Base-by-base conservation (phyloP, 2,329 filamentous ascomycete species). In the Geosmithia putterillii region DNA sequence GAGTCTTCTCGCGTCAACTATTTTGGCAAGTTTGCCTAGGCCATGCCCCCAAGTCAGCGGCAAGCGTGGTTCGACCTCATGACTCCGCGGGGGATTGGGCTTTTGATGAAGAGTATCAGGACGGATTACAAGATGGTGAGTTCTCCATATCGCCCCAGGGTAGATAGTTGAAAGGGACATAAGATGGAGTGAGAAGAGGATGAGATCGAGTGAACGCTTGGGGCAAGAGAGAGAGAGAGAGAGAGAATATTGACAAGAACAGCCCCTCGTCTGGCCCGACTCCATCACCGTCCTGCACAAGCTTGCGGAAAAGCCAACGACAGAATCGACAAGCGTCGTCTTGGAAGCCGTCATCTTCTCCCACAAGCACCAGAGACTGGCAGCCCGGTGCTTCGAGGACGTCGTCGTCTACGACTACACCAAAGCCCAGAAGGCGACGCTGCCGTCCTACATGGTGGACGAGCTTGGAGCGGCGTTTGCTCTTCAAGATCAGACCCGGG, bases 101-200 rank as follows among this genome's bases (percentile, higher is more conserved):
- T 95, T 44, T 92, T 95, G 46, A 62, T 95, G 55, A 75, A 79
- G 52, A 86, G 80, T 51, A 87, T 95, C 51, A 83, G 74, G 52
- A 81, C 84, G 0, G 82, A 94, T 51, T 95, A 83, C 62, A 95
- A 95, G 65, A 88, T 94, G 64, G 86, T 92, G 57, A 50, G 81
- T 70, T 19, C 9, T n/a, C 10, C 22, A 32, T 32, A 4, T 32
- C 17, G 6, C 21, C 14, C 8, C 17, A 9, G 10, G 10, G 10
- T 12, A 12, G 10, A 9, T 32, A 12, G 4, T 32, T 32, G 28
- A 25, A 7, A 25, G 37, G 18, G 18, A 17, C 12, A 19, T 10
- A 40, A 40, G 21, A 15, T 40, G 8, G 19, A 7, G 19, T 7
- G 21, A 23, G 21, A 21, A n/a, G 23, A n/a, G n/a, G n/a, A n/a